Evolutionary conservation across 2,329 filamentous ascomycete genomes (phyloP).

Genomic region (Hypoxylon sp.): DNA sequence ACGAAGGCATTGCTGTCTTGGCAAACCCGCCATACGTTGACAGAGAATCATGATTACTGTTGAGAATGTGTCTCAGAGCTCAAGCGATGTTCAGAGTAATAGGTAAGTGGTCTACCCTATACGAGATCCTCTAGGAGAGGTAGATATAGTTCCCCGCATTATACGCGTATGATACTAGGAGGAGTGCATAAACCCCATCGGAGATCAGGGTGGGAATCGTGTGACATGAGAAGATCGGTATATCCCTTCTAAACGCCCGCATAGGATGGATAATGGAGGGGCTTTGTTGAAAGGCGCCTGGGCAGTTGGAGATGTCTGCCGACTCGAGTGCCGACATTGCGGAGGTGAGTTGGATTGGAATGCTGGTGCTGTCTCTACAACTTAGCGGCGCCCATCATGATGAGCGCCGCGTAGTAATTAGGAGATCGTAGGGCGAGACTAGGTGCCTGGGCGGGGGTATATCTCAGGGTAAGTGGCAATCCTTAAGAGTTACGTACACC

Average conservation of each 20-base stretch:
- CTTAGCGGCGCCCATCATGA: too few species aligned
- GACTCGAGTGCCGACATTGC: slow-evolving; percentile 8
- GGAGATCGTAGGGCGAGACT: too few species aligned
- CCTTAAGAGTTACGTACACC: too few species aligned
- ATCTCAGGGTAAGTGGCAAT: too few species aligned
- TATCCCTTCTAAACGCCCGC: neutral
- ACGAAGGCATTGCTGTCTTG: slow-evolving; percentile 14
- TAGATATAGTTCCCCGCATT: slow-evolving; percentile 9
- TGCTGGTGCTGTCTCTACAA: too few species aligned
- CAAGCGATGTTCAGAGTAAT: neutral
- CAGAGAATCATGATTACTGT: slow-evolving; percentile 11
- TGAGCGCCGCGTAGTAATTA: too few species aligned
- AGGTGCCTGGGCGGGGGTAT: too few species aligned
- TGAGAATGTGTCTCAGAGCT: neutral
- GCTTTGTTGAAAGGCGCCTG: neutral
- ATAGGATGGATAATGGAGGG: slow-evolving; percentile 15
- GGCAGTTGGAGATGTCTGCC: slow-evolving; percentile 9
- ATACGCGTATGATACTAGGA: neutral
- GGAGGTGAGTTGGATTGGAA: neutral
- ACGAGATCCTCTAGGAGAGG: neutral
- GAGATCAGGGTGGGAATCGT: slow-evolving; percentile 3
- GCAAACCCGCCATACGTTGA: neutral
- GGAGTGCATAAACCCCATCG: slow-evolving; percentile 1
- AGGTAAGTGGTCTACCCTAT: neutral
- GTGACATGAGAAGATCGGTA: slow-evolving; percentile 8